Conservation (phyloP, 78 protist species). For the Anaeramoeba ignava region DNA sequence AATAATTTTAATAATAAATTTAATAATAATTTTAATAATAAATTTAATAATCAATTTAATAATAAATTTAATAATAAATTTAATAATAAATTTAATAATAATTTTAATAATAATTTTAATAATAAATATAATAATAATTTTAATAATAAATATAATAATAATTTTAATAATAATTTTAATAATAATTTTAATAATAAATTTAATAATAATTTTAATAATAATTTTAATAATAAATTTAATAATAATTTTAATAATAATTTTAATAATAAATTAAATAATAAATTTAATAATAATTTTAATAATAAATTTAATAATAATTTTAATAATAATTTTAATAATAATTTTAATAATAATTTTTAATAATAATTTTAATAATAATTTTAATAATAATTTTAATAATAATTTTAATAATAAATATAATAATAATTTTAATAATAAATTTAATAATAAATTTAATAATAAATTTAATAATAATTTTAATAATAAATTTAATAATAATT, state of each 20-base stretch:
- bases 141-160: too few relatives aligned
- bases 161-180: too few relatives aligned
- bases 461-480: too few relatives aligned
- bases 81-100: not conserved
- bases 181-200: not conserved
- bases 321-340: not conserved
- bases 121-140: too few relatives aligned
- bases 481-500: too few relatives aligned
- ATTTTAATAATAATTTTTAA: not conserved
- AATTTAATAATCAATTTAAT: not conserved
- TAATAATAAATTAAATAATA: not conserved
- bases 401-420: too few relatives aligned
- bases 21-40: not conserved
- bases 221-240: not conserved
- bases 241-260: not conserved
- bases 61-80: not conserved
- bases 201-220: not conserved
- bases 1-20: not conserved
- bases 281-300: not conserved
- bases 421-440: too few relatives aligned
- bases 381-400: not conserved
- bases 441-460: too few relatives aligned
- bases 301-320: not conserved
- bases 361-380: not conserved
- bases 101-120: conserved; percentile 1